Conservation (phyloP, 805 yeast species). For the Metschnikowia kunwiensis region DNA sequence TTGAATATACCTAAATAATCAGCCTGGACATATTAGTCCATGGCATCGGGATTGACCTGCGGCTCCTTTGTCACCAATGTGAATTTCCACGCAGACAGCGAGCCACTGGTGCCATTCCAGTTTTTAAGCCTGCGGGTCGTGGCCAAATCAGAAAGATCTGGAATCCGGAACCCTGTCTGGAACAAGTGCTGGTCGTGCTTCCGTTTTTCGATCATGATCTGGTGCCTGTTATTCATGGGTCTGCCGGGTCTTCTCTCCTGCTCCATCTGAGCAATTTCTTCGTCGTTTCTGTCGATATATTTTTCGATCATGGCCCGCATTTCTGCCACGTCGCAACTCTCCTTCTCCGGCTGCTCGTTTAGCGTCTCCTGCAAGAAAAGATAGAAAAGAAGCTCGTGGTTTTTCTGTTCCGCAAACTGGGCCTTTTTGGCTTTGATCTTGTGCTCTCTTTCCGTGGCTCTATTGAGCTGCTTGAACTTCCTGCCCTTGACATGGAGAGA, state of each 20-base stretch:
- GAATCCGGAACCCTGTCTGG: conserved; percentile 64
- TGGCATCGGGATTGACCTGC: conserved; percentile 5
- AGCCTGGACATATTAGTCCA: conserved; percentile 8
- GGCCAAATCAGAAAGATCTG: conserved; percentile 61
- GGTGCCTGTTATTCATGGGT: conserved; percentile 73
- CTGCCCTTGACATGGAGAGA: conserved; percentile 84
- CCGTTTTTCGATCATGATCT: conserved; percentile 56
- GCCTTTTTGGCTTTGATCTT: conserved; percentile 61
- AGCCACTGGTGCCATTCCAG: conserved; percentile 87
- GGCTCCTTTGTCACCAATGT: conserved; percentile 31
- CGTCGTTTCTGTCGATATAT: conserved; percentile 67
- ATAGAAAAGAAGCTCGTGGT: conserved; percentile 56
- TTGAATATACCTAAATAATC: no score
- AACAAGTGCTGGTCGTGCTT: conserved; percentile 62
- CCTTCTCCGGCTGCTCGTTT: conserved; percentile 27
- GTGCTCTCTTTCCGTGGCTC: conserved; percentile 83
- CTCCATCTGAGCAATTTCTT: conserved; percentile 63
- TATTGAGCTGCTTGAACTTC: conserved; percentile 75
- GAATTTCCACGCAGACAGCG: conserved; percentile 60
- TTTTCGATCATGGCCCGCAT: conserved; percentile 58
- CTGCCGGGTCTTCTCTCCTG: conserved; percentile 79
- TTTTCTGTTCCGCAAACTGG: conserved; percentile 55
- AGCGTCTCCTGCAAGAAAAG: conserved; percentile 52
- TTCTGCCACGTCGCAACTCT: conserved; percentile 52
- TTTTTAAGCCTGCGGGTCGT: conserved; percentile 58